Percentiles rank a stretch among this genome's conserved stretches.
These are phyloP conservation scores for Lactarius hatsudake DNA, from an alignment of 768 basidiomycete species.

Conservation along the genomic window DNA sequence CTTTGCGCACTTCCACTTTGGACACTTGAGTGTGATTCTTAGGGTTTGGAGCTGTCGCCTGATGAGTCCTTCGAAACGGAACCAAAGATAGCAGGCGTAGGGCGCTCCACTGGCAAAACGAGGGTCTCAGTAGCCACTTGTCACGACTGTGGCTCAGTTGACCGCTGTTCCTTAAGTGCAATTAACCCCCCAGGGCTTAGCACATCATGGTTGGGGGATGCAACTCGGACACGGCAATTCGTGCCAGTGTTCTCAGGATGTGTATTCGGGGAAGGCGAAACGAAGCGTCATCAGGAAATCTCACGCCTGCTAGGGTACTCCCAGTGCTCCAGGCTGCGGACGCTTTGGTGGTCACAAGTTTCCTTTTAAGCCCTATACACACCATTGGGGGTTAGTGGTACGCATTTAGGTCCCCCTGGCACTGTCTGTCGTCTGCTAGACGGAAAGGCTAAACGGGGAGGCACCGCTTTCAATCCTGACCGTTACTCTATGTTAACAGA, in stretches of 20 bases:
- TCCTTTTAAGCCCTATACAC: conserved; percentile 7
- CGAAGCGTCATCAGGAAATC: not conserved
- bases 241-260: not conserved
- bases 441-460: not conserved
- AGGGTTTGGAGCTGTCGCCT: not conserved
- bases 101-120: not conserved
- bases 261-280: not conserved
- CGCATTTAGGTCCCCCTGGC: not conserved
- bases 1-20: conserved; percentile 16
- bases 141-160: not conserved
- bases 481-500: not conserved
- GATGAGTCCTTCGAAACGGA: not conserved
- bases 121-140: not conserved
- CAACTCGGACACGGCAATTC: not conserved
- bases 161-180: not conserved
- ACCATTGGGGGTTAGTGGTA: not conserved
- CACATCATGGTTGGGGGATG: not conserved
- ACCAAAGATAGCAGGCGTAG: not conserved
- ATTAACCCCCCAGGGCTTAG: not conserved
- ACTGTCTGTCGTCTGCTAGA: not conserved
- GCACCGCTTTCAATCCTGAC: not conserved
- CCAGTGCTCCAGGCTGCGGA: not conserved
- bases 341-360: conserved; percentile 1
- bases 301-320: not conserved
- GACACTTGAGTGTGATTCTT: not conserved